Conservation (phyloP, 2,329 filamentous ascomycete genomes). For the Epichloe hybrida region DNA sequence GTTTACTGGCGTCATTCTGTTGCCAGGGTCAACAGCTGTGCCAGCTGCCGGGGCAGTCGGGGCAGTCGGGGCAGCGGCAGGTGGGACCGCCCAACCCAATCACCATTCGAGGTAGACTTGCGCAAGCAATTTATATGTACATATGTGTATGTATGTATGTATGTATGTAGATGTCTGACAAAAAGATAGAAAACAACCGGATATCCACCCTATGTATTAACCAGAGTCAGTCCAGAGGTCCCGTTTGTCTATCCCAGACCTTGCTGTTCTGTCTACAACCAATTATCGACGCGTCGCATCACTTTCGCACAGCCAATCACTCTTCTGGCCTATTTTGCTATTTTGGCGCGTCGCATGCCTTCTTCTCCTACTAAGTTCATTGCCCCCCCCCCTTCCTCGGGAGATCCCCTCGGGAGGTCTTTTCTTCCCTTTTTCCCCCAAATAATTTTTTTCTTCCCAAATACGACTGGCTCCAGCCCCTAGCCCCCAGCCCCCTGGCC, state of each 20-base stretch:
- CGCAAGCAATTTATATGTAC: not conserved
- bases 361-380: not conserved
- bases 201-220: no score
- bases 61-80: not conserved
- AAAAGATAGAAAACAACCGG: no score
- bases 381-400: no score
- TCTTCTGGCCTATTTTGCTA: not conserved
- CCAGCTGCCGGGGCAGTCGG: no score
- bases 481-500: no score
- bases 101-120: not conserved
- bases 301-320: not conserved
- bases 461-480: no score
- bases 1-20: conserved; percentile 22
- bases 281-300: conserved; percentile 1
- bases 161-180: no score
- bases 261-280: not conserved
- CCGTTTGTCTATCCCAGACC: not conserved
- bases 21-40: conserved; percentile 19
- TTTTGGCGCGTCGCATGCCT: not conserved
- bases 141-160: no score
- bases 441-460: not conserved
- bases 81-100: not conserved
- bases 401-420: not conserved
- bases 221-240: no score
- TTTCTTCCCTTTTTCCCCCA: not conserved